Conservation (phyloP, 768 basidiomycete genomes). For the Agrocybe praecox region DNA sequence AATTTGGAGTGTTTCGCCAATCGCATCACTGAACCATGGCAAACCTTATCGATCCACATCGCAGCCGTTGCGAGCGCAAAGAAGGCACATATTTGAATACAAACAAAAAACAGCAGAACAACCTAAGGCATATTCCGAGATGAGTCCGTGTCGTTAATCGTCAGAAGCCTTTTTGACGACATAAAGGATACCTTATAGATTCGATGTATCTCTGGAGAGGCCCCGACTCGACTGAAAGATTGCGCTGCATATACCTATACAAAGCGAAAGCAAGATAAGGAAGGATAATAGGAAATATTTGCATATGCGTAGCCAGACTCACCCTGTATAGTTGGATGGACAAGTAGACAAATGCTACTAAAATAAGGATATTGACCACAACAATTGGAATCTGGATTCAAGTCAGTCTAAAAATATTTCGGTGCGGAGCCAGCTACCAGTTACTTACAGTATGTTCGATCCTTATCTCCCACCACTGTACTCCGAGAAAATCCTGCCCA, state of each 20-base stretch:
- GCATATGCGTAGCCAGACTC: not conserved
- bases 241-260: slow-evolving; percentile 44
- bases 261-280: not conserved
- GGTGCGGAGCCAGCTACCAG: not conserved
- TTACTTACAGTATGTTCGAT: slow-evolving; percentile 36
- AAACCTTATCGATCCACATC: slow-evolving; percentile 54
- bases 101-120: slow-evolving; percentile 50
- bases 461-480: slow-evolving; percentile 44
- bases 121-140: slow-evolving; percentile 30
- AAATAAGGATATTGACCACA: slow-evolving; percentile 34
- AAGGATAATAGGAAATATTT: not conserved
- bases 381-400: slow-evolving; percentile 42
- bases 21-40: slow-evolving; percentile 31
- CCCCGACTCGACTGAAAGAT: slow-evolving; percentile 52
- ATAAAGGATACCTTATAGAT: slow-evolving; percentile 46
- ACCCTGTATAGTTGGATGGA: slow-evolving; percentile 47
- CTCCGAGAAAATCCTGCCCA: slow-evolving; percentile 39
- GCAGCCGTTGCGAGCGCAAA: slow-evolving; percentile 47
- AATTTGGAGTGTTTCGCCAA: slow-evolving; percentile 34
- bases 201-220: slow-evolving; percentile 42
- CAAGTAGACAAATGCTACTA: slow-evolving; percentile 39
- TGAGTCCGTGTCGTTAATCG: not conserved
- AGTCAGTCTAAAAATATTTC: not conserved
- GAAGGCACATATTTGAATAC: slow-evolving; percentile 49
- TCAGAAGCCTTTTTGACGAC: too few relatives aligned